Evolutionary conservation across 371 early-diverging fungal species (phyloP), one percentile per base, ranked within the genome.

Genomic region (Syncephalastrum contaminatum): DNA sequence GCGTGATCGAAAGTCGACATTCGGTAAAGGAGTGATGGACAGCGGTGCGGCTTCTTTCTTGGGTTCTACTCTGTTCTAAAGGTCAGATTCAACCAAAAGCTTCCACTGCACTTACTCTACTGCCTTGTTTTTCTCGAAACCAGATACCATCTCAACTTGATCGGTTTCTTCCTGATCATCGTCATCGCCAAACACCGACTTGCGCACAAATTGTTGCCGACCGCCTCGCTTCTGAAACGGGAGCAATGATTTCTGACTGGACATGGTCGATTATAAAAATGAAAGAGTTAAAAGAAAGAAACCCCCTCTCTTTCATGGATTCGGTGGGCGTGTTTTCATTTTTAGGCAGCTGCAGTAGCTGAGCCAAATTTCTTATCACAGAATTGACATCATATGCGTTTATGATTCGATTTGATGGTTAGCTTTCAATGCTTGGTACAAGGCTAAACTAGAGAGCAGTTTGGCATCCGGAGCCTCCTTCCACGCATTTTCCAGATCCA

Each of bases 401-500:
- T 30, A 8, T 30, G 5, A 51, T 21, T 25, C 36, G 36, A 30
- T 30, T 30, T 30, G 36, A 30, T 54, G 46, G 16, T 46, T 18
- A 4, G 56, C 55, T 53, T 74, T 75, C 18, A 86, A 66, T 1
- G 73, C 69, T 36, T 90, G 63, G 61, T 87, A 87, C 7, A 93
- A 76, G 2, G 84, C 81, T 41, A 90, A 48, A 7, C 89, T 88
- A 0, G 90, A 84, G 16, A 88, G 50, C 1, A 88, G 71, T 56
- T 92, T 90, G 59, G 89, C 84, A 61, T 92, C 92, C 0, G 85
- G 81, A 2, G 88, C 83, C 4, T 42, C 42, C 51, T 73, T 73
- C 85, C 88, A 91, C 10, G 88, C 80, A 20, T 90, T 79, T 44
- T 80, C 73, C 51, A 92, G 60, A 6, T 76, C 59, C 1, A 88